Base-by-base conservation (phyloP, 768 basidiomycete genomes). In the Dioszegia hungarica region DNA sequence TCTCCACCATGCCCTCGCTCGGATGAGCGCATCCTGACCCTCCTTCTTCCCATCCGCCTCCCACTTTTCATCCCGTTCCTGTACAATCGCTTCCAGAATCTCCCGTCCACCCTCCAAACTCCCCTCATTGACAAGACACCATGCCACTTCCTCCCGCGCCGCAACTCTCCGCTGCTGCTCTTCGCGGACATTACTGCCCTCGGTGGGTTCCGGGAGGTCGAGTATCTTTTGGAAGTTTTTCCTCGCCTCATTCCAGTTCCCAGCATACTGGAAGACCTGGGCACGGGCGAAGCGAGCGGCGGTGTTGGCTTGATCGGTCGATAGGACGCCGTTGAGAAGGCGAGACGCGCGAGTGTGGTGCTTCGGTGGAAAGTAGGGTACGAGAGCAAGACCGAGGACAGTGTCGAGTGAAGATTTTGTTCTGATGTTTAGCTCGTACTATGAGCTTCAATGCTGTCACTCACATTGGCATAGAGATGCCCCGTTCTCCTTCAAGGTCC, bases 321-420 rank as follows among this genome's bases (percentile, higher is more conserved):
- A 64, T 0, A 98, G 81, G 15, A 94, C 80, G 3, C 85, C 83
- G 29, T 88, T 83, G 20, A 97, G 79, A 10, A 95, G 80, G 17
- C 81, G 78, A 24, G 86, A 78, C 1, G 95, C 94, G 49, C 86
- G 84, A 11, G 78, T 64, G 70, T 98, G 94, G 64, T 97, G 87
- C 66, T 92, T 92, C 0, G 94, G 94, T 27, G 93, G 85, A 73
- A 84, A 89, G 46, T 88, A 80, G 67, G 95, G 87, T 3, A 90
- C 87, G 15, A 95, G 80, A 4, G 89, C 84, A 0, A 84, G 86
- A 1, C 85, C 86, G 12, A 94, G 80, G 4, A 80, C 79, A 11
- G 85, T 80, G 57, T 90, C 85, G 69, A 95, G 83, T 2, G 84
- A 84, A 5, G 53, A 43, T 25, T 54, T 62, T 4, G 56, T 61